Evolutionary conservation across 1,284 basidiomycete species (phyloP).

Genomic region (Laetiporus sulphureus): DNA sequence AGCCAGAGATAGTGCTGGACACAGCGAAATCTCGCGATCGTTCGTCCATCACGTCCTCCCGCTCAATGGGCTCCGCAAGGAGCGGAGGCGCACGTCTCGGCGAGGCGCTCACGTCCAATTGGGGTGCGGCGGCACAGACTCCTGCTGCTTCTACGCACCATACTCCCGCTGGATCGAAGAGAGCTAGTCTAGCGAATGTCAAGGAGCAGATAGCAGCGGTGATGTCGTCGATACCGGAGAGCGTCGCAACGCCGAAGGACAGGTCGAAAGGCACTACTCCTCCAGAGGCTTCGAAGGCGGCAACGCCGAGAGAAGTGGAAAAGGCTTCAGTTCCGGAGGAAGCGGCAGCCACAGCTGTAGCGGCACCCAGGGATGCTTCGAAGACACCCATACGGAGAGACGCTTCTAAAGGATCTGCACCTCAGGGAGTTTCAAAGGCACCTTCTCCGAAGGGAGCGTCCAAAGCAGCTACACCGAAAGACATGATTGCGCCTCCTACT

Average conservation of each 20-base stretch:
- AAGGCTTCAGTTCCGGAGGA: neutral
- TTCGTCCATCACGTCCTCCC: conserved; percentile 21
- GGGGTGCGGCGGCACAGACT: conserved; percentile 24
- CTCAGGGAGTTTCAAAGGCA: conserved; percentile 17
- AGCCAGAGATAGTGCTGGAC: conserved; percentile 17
- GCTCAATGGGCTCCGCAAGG: conserved; percentile 25
- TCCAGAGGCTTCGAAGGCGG: conserved; percentile 11
- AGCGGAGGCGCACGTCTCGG: conserved; percentile 25
- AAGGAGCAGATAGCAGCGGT: conserved; percentile 12
- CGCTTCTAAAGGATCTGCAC: conserved; percentile 14
- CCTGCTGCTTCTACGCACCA: too few species aligned
- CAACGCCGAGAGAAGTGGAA: conserved; percentile 5
- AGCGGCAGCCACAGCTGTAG: neutral
- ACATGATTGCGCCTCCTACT: conserved; percentile 17
- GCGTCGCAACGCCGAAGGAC: conserved; percentile 14
- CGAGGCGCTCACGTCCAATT: conserved; percentile 26
- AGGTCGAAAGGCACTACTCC: conserved; percentile 5
- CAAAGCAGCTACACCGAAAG: conserved; percentile 18
- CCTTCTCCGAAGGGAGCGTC: conserved; percentile 15
- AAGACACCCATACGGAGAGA: conserved; percentile 14
- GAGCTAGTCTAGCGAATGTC: conserved; percentile 14
- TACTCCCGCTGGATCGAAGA: conserved; percentile 12
- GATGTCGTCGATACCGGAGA: too few species aligned
- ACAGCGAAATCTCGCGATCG: conserved; percentile 15
- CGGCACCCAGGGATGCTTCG: conserved; percentile 12